Evolutionary conservation across 345 rosid genomes (phyloP), one percentile per base, ranked within the genome.

Genomic region (Brassica cretica): DNA sequence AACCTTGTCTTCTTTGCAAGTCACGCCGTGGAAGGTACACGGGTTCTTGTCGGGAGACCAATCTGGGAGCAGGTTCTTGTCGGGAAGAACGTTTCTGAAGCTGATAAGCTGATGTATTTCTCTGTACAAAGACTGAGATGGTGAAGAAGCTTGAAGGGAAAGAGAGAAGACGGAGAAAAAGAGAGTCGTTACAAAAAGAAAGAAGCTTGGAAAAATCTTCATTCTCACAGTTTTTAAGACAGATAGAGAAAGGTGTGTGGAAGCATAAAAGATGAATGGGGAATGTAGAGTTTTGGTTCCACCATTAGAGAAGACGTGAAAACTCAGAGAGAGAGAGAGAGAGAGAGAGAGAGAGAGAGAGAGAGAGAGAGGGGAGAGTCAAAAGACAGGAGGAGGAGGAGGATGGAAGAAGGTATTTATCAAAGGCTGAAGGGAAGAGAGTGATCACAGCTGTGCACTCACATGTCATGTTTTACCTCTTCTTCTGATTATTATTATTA

Each of bases 401-500:
- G 21, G 83, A 84, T 71, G 75, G 64, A 87, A 84, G 82, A 82
- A 86, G 89, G 90, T 51, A 51, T 84, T 88, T 88, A 87, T 86
- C 87, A 80, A 82, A 35, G 64, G 60, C 86, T 70, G 86, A 8
- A 35, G 39, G 55, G 72, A 56, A 70, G 82, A 87, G 87, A 35
- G 39, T 27, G 88, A 89, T 78, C 87, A 87, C 92, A 86, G 95
- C 97, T 91, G 97, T 86, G 87, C 76, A 77, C 80, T 89, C 92
- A 89, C 97, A 91, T 89, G 97, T 88, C 97, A 87, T 89, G 93
- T 89, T 21, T 21, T 87, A 88, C 81, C 76, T 66, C 83, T 77
- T 79, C 72, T 66, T 71, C 79, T 75, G 66, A 41, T 8, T 15
- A 16, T 78, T 66, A 62, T 70, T 71, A 77, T 53, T 53, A 53